phyloP scores from a whole-genome alignment of 306 rosid genomes.

The Acacia acuminata region DNA sequence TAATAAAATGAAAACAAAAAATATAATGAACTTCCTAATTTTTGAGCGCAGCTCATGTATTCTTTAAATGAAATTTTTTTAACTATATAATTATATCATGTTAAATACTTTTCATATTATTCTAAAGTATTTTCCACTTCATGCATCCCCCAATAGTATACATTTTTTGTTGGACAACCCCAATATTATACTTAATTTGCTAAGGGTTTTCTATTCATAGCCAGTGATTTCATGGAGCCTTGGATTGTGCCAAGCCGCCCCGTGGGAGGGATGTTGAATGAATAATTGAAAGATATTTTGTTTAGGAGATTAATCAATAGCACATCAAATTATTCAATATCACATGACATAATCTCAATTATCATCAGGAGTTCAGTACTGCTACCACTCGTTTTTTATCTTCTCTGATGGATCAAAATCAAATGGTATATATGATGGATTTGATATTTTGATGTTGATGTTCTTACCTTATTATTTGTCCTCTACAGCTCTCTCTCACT shows the following conservation, averaged over 20 bases:
- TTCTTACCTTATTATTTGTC: background rate
- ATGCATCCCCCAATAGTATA: background rate
- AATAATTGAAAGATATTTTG: background rate
- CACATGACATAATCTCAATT: background rate
- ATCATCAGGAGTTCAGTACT: background rate
- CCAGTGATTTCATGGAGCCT: background rate
- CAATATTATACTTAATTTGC: background rate
- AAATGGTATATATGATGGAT: constrained; percentile 8
- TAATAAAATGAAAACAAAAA: background rate
- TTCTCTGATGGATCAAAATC: background rate
- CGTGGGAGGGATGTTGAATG: background rate
- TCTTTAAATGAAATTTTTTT: no score
- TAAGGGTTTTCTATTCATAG: background rate
- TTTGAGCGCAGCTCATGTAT: background rate
- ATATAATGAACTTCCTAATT: background rate
- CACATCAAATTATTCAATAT: background rate
- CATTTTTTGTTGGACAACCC: no score
- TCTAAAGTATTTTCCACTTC: background rate
- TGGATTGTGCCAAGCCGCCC: background rate
- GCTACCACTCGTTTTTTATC: constrained; percentile 15
- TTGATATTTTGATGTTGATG: constrained; percentile 22
- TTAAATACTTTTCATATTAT: background rate
- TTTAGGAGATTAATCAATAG: background rate
- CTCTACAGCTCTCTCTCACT: background rate
- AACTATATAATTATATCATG: background rate